Evolutionary conservation across 305 asterid species (phyloP), one percentile per base, ranked within the genome.

Genomic region (Fraxinus platypoda): DNA sequence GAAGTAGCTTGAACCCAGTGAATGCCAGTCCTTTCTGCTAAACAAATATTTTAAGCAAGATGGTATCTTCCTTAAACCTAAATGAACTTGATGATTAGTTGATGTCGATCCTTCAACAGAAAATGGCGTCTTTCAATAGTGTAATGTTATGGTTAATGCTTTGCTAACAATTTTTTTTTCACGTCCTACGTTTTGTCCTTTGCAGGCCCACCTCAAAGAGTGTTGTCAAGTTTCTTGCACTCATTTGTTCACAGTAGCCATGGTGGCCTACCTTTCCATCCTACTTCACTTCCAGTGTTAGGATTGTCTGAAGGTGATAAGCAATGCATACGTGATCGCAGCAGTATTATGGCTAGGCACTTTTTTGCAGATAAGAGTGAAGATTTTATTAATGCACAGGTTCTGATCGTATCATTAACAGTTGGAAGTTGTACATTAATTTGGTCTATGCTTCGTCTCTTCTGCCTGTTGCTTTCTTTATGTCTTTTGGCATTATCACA

Each of bases 341-440:
- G 98, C 90, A 94, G 98, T 84, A 97, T 97, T 80, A 97, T 97
- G 99, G 98, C 99, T 81, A 97, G 98, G 4, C 99, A 97, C 86
- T 90, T 97, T 82, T 94, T 94, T 91, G 99, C 98, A 64, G 99
- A 95, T 87, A 95, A 88, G 87, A 89, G 89, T 74, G 98, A 97
- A 86, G 98, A 95, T 52, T 97, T 95, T 83, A 95, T 97, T 84
- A 92, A 93, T 81, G 84, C 92, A 19, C 98, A 97, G 98, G 99
- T 97, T 88, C 77, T 82, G 33, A 83, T 81, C 83, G 78, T 82
- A 85, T 76, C 31, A 75, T 76, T 78, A 79, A 79, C 59, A 80
- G 30, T 57, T 86, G 84, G 81, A 85, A 78, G 78, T 75, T 66
- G 25, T 72, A 80, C 26, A 33, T 34, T 33, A 71, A 71, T 30